Evolutionary conservation across 257 asterid genomes (phyloP), one percentile per base, ranked within the genome.

Genomic region (Solanum habrochaites): DNA sequence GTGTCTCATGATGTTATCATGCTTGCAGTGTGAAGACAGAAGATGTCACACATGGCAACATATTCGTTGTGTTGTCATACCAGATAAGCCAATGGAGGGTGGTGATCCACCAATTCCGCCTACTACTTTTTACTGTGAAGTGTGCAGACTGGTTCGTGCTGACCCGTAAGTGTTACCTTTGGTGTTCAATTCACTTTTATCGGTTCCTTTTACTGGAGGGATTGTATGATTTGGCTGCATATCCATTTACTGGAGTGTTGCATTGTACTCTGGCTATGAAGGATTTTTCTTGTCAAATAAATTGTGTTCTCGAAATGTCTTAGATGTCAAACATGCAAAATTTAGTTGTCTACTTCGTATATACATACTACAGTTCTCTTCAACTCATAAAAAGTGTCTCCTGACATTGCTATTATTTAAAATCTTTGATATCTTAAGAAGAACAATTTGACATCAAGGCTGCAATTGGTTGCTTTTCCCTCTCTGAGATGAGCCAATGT

Each of bases 31-130:
- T 91, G 98, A 95, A 91, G 99, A 97, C 90, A 91, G 93, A 56
- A 93, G 86, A 87, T 96, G 99, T 88, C 93, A 90, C 85, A 96
- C 94, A 42, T 96, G 99, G 99, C 99, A 97, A 90, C 99, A 97
- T 92, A 92, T 96, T 25, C 86, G 92, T 86, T 97, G 99, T 89
- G 99, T 93, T 86, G 90, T 97, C 89, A 95, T 96, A 91, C 92
- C 98, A 42, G 99, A 96, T 89, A 96, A 93, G 88, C 94, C 98
- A 62, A 85, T 86, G 90, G 98, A 97, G 89, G 94, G 95, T 85
- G 95, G 95, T 87, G 90, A 89, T 86, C 85, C 91, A 85, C 97
- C 94, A 77, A 86, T 87, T 88, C 93, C 94, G 7, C 98, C 99
- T 4, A 97, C 93, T 77, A 87, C 83, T 49, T 97, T 97, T 92